Conservation (phyloP, 2,329 filamentous ascomycete genomes). For the Xylariales sp. region DNA sequence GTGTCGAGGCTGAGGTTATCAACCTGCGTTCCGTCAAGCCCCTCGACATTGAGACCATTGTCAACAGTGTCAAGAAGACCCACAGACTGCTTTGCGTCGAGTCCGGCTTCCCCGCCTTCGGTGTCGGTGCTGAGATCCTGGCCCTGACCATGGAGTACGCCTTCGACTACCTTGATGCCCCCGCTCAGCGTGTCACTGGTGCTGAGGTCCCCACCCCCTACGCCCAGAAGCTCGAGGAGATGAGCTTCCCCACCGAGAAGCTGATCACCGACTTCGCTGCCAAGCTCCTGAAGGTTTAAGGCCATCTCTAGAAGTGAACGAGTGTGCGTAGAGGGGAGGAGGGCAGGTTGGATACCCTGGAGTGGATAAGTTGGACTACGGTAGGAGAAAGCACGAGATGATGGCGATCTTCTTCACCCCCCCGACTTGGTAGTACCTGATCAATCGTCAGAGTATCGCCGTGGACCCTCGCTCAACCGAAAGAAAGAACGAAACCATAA, state of each 20-base stretch:
- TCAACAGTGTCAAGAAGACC: conserved; percentile 99
- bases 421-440: background rate
- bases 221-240: conserved; percentile 85
- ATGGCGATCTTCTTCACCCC: background rate
- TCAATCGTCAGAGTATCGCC: background rate
- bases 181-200: conserved; percentile 89
- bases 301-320: too few relatives aligned
- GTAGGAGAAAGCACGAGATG: background rate
- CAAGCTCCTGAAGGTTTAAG: conserved; percentile 64
- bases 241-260: conserved; percentile 88
- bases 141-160: conserved; percentile 95
- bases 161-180: conserved; percentile 95
- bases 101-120: conserved; percentile 94
- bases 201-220: conserved; percentile 97
- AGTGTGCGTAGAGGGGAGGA: background rate
- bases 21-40: conserved; percentile 98
- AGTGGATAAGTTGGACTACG: background rate
- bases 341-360: background rate
- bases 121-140: conserved; percentile 87
- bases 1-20: conserved; percentile 92
- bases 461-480: too few relatives aligned
- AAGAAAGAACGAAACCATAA: too few relatives aligned
- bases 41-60: conserved; percentile 88
- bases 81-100: conserved; percentile 86
- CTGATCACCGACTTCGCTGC: conserved; percentile 84